phyloP scores from a whole-genome alignment of 257 asterid genomes.

The Penstemon barbatus region DNA sequence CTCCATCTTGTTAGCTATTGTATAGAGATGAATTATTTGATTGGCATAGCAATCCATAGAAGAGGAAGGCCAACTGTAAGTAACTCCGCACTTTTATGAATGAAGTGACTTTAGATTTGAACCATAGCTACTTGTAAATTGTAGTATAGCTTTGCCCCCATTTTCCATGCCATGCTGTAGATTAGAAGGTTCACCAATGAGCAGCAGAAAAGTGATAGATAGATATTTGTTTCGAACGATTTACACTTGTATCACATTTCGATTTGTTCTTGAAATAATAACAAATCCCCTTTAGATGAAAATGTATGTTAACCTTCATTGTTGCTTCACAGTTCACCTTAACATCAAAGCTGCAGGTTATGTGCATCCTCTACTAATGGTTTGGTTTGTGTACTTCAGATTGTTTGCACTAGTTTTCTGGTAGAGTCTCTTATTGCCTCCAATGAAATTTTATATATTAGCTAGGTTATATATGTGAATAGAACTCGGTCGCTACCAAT shows the following conservation, averaged over 20 bases:
- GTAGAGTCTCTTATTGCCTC: too few relatives aligned
- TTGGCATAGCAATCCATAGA: slow-evolving; percentile 31
- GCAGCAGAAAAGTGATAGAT: slow-evolving; percentile 63
- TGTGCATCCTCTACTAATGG: too few relatives aligned
- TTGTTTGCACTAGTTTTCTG: too few relatives aligned
- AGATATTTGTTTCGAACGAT: slow-evolving; percentile 42
- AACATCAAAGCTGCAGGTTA: too few relatives aligned
- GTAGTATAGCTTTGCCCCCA: slow-evolving; percentile 62
- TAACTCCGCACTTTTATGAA: slow-evolving; percentile 30
- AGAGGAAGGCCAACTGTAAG: slow-evolving; percentile 32
- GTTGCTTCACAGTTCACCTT: too few relatives aligned
- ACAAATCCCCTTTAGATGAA: not conserved
- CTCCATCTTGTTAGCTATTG: slow-evolving; percentile 64
- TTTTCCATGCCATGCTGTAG: slow-evolving; percentile 41
- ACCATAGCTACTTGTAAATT: slow-evolving; percentile 61
- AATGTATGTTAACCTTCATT: too few relatives aligned
- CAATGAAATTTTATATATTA: too few relatives aligned
- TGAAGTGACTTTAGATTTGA: slow-evolving; percentile 31
- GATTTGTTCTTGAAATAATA: slow-evolving; percentile 43
- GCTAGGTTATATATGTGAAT: too few relatives aligned
- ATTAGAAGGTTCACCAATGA: slow-evolving; percentile 44
- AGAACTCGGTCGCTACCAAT: too few relatives aligned
- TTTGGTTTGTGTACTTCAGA: too few relatives aligned
- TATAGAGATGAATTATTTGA: slow-evolving; percentile 19
- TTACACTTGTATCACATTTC: slow-evolving; percentile 43